These are phyloP conservation scores for Capronia coronata DNA, from an alignment of 2,329 filamentous ascomycete genomes.

Conservation along the genomic window DNA sequence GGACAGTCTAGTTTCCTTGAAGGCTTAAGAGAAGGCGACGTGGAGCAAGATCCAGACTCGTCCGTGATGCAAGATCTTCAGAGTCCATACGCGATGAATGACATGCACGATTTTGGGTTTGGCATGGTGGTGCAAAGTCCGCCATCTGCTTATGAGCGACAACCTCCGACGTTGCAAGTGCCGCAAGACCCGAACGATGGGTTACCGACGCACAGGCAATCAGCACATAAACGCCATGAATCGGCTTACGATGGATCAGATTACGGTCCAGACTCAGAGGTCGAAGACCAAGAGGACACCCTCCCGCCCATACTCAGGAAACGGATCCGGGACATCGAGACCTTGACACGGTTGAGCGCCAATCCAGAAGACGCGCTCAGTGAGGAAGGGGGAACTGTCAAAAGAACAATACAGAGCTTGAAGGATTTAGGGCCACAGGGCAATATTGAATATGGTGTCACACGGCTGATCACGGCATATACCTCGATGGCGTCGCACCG, in stretches of 20 bases:
- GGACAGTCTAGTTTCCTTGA: conserved; percentile 36
- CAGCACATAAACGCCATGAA: conserved; percentile 36
- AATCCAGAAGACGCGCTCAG: conserved; percentile 33
- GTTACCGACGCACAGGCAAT: conserved; percentile 33
- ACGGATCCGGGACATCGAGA: conserved; percentile 51
- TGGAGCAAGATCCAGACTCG: conserved; percentile 14
- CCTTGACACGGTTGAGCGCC: conserved; percentile 43
- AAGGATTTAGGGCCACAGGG: conserved; percentile 51
- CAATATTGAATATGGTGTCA: conserved; percentile 51
- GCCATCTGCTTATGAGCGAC: conserved; percentile 25
- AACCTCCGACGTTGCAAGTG: conserved; percentile 23
- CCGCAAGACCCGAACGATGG: conserved; percentile 38
- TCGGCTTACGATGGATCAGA: conserved; percentile 53
- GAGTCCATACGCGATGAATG: conserved; percentile 21
- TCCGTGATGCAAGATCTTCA: conserved; percentile 7
- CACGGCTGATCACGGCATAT: conserved; percentile 53
- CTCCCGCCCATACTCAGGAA: conserved; percentile 51
- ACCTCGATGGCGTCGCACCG: conserved; percentile 54
- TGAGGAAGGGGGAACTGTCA: conserved; percentile 47
- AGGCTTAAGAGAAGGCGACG: conserved; percentile 35
- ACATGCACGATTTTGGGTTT: conserved; percentile 25
- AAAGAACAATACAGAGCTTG: conserved; percentile 46
- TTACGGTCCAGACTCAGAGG: conserved; percentile 52
- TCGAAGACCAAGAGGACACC: conserved; percentile 44
- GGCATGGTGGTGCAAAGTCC: conserved; percentile 22